Evolutionary conservation across 306 rosid species (phyloP).

Genomic region (Dalbergia cultrata): DNA sequence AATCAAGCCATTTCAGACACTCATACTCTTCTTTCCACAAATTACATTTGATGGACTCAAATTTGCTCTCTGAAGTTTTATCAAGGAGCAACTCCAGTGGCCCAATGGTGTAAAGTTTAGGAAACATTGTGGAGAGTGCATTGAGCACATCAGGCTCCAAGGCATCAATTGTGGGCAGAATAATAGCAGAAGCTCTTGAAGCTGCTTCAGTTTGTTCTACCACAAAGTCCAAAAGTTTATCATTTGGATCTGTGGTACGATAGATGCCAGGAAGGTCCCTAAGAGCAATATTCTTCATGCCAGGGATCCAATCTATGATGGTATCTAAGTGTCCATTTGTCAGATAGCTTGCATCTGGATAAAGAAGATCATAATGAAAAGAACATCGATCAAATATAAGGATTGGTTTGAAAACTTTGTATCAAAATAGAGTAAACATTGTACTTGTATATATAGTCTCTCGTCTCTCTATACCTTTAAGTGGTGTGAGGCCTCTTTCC

Average conservation of each 20-base stretch:
- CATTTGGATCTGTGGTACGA: conserved; percentile 49
- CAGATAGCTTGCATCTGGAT: conserved; percentile 48
- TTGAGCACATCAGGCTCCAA: conserved; percentile 48
- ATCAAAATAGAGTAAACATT: conserved; percentile 8
- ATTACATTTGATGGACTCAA: conserved; percentile 42
- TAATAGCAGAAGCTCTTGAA: conserved; percentile 54
- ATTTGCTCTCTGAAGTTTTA: conserved; percentile 8
- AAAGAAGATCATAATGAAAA: conserved; percentile 3
- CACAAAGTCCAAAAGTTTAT: conserved; percentile 41
- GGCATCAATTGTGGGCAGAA: conserved; percentile 52
- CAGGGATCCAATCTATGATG: conserved; percentile 55
- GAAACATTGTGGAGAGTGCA: conserved; percentile 51
- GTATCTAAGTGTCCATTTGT: conserved; percentile 53
- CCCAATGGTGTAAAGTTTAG: conserved; percentile 53
- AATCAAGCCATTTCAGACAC: conserved; percentile 61
- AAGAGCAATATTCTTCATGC: conserved; percentile 51
- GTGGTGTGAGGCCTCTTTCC: conserved; percentile 53
- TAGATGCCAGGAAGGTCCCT: conserved; percentile 50
- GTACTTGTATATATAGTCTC: not conserved
- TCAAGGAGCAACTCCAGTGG: conserved; percentile 55
- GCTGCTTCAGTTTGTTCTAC: conserved; percentile 41
- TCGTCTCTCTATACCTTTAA: conserved; percentile 37
- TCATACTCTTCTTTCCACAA: conserved; percentile 60
- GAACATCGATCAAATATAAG: not conserved
- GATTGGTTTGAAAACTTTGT: not conserved